A percentile compares a stretch with the other conserved stretches of the same genome.
phyloP scores from a whole-genome alignment of 768 basidiomycete species.

The Psilocybe azurescens region DNA sequence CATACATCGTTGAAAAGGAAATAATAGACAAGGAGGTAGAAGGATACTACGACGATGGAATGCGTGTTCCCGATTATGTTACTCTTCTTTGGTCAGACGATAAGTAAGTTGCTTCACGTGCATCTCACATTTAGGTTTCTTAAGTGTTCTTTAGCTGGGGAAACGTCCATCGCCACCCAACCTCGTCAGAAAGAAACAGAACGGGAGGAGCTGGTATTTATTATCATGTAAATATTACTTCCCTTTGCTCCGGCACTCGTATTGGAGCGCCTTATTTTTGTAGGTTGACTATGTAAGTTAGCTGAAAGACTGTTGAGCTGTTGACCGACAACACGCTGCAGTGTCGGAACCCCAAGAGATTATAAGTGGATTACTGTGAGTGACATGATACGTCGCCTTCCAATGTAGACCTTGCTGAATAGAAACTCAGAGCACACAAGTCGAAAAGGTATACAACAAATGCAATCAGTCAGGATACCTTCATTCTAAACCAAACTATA shows the following conservation, averaged over 20 bases:
- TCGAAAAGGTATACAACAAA: slow-evolving; percentile 46
- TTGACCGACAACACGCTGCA: slow-evolving; percentile 26
- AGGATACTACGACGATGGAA: slow-evolving; percentile 67
- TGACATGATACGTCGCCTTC: background rate
- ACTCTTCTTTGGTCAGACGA: slow-evolving; percentile 76
- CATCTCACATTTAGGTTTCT: background rate
- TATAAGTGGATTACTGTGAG: slow-evolving; percentile 75
- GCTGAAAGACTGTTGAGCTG: slow-evolving; percentile 4
- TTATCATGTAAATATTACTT: slow-evolving; percentile 53
- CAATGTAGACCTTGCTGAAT: background rate
- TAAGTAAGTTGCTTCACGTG: slow-evolving; percentile 47
- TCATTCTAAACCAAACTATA: slow-evolving; percentile 29
- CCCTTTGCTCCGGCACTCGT: background rate
- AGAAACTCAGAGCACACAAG: slow-evolving; percentile 50
- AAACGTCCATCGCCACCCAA: slow-evolving; percentile 67
- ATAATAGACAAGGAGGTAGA: slow-evolving; percentile 61
- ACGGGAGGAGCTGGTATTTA: slow-evolving; percentile 76
- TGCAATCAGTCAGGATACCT: background rate
- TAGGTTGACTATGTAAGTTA: slow-evolving; percentile 53
- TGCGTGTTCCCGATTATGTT: slow-evolving; percentile 68
- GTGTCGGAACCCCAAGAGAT: slow-evolving; percentile 67
- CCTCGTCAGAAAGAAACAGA: slow-evolving; percentile 57
- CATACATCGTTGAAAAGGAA: background rate
- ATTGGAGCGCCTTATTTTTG: slow-evolving; percentile 4
- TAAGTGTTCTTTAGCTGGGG: slow-evolving; percentile 53